Evolutionary conservation across 495 filamentous ascomycete genomes (phyloP), one percentile per base, ranked within the genome.

Genomic region (Clavariopsis aquatica): DNA sequence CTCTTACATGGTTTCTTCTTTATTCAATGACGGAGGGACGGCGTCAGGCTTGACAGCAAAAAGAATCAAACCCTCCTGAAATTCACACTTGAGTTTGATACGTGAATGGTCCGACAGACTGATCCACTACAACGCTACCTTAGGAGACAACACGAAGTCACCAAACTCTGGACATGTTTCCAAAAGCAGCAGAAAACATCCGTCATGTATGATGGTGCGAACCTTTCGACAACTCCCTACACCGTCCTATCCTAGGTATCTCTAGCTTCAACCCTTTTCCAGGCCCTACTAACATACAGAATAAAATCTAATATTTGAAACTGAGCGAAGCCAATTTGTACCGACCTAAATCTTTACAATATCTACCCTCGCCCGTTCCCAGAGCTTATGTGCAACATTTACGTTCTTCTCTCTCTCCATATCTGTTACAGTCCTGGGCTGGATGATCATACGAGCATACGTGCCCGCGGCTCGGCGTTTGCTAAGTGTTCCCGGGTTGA

Each of bases 401-500:
- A 83, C 83, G 20, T 79, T 81, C 24, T 78, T 78, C 17, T 66
- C 68, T 23, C 77, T 78, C 64, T 92, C 88, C 29, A 85, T 80
- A 0, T 85, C 81, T 2, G 77, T 80, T 27, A 91, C 49, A 6
- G 74, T 73, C 26, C 83, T 80, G 2, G 89, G 89, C 61, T 89
- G 83, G 3, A 96, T 74, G 24, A 83, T 84, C 80, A 96, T 79
- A 31, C 87, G 86, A 1, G 90, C 88, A 71, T 88, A 96, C 1
- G 90, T 92, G 4, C 92, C 92, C 0, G 92, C 79, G 0, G 83
- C 90, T 69, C 84, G 85, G 60, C 87, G 82, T 70, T 96, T 96
- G 23, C 90, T 92, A n/a, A 95, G 75, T 49, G 84, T 88, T 1
- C 92, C 92, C 0, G 92, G 92, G 76, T 96, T 96, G 73, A 96